A percentile compares a stretch with the other conserved stretches of the same genome.
phyloP scores from a whole-genome alignment of 768 basidiomycete species.

The Baorangia bicolor region DNA sequence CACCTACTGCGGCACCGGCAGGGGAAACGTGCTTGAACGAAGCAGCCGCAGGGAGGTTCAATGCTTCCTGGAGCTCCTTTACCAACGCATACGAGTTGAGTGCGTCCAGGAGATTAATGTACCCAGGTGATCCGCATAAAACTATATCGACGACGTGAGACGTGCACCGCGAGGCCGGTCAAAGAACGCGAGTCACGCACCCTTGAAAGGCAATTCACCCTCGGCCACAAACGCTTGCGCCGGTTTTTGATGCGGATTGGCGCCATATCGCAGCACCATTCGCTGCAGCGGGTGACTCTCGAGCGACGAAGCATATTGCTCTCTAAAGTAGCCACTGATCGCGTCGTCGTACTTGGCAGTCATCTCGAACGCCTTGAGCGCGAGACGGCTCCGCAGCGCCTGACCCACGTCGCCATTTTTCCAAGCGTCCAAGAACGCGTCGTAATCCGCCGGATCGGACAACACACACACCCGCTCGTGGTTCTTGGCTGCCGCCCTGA shows the following conservation, averaged over 20 bases:
- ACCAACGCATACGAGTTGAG: slow-evolving; percentile 97
- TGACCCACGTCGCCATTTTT: slow-evolving; percentile 73
- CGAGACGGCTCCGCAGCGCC: slow-evolving; percentile 70
- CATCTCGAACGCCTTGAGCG: slow-evolving; percentile 96
- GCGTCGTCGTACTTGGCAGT: slow-evolving; percentile 94
- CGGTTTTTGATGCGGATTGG: slow-evolving; percentile 98
- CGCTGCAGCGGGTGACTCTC: slow-evolving; percentile 79
- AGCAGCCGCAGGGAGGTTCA: slow-evolving; percentile 90
- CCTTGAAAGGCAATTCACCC: slow-evolving; percentile 92
- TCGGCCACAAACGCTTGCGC: slow-evolving; percentile 92
- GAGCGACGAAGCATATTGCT: slow-evolving; percentile 89
- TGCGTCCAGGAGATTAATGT: slow-evolving; percentile 97
- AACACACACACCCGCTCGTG: slow-evolving; percentile 89
- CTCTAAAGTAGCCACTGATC: slow-evolving; percentile 94
- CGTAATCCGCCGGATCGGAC: slow-evolving; percentile 87
- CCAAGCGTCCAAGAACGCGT: slow-evolving; percentile 76
- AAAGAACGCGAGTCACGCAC: slow-evolving; percentile 36
- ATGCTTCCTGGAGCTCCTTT: slow-evolving; percentile 85
- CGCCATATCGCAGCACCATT: slow-evolving; percentile 87
- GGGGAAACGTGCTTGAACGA: slow-evolving; percentile 99
- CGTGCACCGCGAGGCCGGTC: not conserved
- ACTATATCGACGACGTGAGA: slow-evolving; percentile 44
- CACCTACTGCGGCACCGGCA: slow-evolving; percentile 92
- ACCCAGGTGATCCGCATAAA: slow-evolving; percentile 91
- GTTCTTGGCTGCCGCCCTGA: slow-evolving; percentile 98